Evolutionary conservation across 2,329 filamentous ascomycete genomes (phyloP), one percentile per base, ranked within the genome.

Genomic region (Seiridium unicorne): DNA sequence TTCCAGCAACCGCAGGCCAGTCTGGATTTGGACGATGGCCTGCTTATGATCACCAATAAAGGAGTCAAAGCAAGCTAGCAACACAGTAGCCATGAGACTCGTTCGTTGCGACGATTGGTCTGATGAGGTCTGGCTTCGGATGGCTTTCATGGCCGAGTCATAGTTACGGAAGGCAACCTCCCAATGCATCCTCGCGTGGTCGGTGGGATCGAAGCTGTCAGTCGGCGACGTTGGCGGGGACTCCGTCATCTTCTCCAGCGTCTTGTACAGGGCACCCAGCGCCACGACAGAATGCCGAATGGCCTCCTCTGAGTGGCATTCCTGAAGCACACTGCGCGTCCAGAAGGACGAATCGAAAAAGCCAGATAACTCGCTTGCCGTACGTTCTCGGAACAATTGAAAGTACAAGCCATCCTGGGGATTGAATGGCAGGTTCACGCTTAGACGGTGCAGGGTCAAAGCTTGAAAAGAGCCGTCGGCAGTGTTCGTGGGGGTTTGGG

Each of bases 271-370:
- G 3, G 86, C 86, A 13, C 86, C 87, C 6, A 90, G 75, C 5
- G 87, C 88, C 32, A 89, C 80, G 8, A 90, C 86, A 9, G 87
- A 85, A 70, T 89, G 85, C 10, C 84, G 82, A 61, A 90, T 85
- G 34, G 86, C 80, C 10, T 81, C 75, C 67, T 88, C 84, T 0
- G 79, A 77, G 64, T 89, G 85, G 57, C 85, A 89, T 69, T 87
- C 85, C 65, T 86, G 84, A 8, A 89, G 71, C 1, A 90, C 86
- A 40, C 82, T 81, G 48, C 81, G 77, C 1, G 81, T 86, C 87
- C 87, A 90, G 68, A 90, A 90, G 1, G 81, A 77, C 26, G 81
- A 84, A 68, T 89, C 84, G 62, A 90, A 90, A 69, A 87, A 89
- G 10, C 88, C 87, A 0, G 87, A 88, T 5, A 90, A 75, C 66